These are phyloP conservation scores for Metschnikowia rubicola DNA, from an alignment of 805 yeast species.

Conservation along the genomic window DNA sequence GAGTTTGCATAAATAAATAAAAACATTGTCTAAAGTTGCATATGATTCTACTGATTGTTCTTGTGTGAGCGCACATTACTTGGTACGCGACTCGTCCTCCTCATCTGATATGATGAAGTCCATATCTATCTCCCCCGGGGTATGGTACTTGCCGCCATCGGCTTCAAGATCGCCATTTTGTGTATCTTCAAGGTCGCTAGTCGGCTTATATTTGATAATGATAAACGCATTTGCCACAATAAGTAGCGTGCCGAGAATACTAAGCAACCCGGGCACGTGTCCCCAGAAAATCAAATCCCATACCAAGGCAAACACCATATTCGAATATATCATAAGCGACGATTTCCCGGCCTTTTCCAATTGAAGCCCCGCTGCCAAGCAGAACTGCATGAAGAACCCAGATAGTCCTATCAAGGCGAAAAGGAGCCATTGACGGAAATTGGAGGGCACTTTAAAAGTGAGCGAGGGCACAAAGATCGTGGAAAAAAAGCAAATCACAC, in stretches of 20 bases:
- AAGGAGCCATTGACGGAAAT: conserved; percentile 62
- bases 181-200: not conserved
- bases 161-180: conserved; percentile 6
- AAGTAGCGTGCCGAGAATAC: conserved; percentile 64
- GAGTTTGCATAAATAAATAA: too few relatives aligned
- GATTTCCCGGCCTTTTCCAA: conserved; percentile 76
- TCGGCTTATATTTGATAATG: conserved; percentile 52
- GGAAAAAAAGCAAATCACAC: conserved; percentile 51
- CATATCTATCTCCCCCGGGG: conserved; percentile 16
- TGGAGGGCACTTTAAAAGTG: conserved; percentile 57
- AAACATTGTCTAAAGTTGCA: too few relatives aligned
- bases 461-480: conserved; percentile 56
- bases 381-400: conserved; percentile 81
- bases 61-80: not conserved
- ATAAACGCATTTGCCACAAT: conserved; percentile 63
- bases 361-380: conserved; percentile 79
- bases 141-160: conserved; percentile 14
- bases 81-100: conserved; percentile 4
- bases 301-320: conserved; percentile 70
- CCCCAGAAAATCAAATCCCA: conserved; percentile 74
- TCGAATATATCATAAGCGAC: conserved; percentile 70
- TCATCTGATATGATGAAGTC: conserved; percentile 17
- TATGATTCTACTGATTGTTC: not conserved
- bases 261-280: conserved; percentile 67
- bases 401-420: conserved; percentile 61